Conservation (phyloP, 306 rosid species). For the Cucumis sativus region Cucumber_9930_V3 NC_026655.2:4407501-4408000, state of each 20-base stretch:
- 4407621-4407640: conserved; percentile 62
- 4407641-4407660: conserved; percentile 87
- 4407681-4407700: conserved; percentile 81
- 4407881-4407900: no score
- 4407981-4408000: not conserved
- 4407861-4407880: no score
- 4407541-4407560: conserved; percentile 16
- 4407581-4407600: not conserved
- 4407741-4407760: not conserved
- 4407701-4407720: conserved; percentile 31
- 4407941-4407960: not conserved
- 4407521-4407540: conserved; percentile 30
- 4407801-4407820: not conserved
- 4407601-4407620: not conserved
- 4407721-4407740: conserved; percentile 1
- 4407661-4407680: conserved; percentile 77
- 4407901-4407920: no score
- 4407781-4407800: not conserved
- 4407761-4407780: not conserved
- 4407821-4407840: not conserved
- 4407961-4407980: not conserved
- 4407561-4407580: conserved; percentile 12
- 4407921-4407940: no score
- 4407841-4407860: not conserved
- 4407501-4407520: not conserved